These are phyloP conservation scores for Xylariaceae sp. DNA, from an alignment of 2,329 filamentous ascomycete genomes.

Conservation along the genomic window DNA sequence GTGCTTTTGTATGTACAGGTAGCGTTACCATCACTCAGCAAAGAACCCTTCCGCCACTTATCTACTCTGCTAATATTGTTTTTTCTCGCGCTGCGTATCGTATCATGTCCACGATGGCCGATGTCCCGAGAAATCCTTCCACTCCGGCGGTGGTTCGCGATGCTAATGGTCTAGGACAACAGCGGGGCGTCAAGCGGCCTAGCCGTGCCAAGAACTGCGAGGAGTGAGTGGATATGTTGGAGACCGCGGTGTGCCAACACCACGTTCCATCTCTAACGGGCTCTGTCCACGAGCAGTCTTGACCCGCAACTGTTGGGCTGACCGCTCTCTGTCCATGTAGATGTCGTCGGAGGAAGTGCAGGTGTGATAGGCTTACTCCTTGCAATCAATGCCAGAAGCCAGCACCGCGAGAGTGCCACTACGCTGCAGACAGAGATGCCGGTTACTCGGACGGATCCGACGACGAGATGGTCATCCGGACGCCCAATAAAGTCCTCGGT, in stretches of 20 bases:
- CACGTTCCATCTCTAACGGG: neutral
- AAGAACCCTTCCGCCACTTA: too few species aligned
- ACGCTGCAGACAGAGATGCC: constrained; percentile 44
- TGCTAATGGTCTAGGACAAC: constrained; percentile 6
- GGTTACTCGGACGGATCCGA: constrained; percentile 48
- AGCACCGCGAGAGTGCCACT: constrained; percentile 49
- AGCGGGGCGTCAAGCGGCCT: constrained; percentile 24
- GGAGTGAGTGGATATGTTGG: constrained; percentile 14
- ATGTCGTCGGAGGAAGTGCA: constrained; percentile 45
- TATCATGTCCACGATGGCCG: too few species aligned
- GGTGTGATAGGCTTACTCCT: constrained; percentile 51
- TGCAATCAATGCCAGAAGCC: constrained; percentile 56
- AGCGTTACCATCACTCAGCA: too few species aligned
- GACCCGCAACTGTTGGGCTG: neutral
- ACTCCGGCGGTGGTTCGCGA: too few species aligned
- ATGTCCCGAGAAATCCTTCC: too few species aligned
- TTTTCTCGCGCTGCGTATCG: too few species aligned
- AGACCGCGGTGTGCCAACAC: neutral
- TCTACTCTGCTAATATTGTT: too few species aligned
- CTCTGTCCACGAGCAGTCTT: neutral
- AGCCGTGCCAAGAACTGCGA: constrained; percentile 28
- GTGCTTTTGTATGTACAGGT: too few species aligned
- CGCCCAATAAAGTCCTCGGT: constrained; percentile 20
- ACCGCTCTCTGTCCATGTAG: constrained; percentile 23
- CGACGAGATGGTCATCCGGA: constrained; percentile 14